Evolutionary conservation across 2,329 filamentous ascomycete genomes (phyloP).

Genomic region (Colletotrichum camelliae): DNA sequence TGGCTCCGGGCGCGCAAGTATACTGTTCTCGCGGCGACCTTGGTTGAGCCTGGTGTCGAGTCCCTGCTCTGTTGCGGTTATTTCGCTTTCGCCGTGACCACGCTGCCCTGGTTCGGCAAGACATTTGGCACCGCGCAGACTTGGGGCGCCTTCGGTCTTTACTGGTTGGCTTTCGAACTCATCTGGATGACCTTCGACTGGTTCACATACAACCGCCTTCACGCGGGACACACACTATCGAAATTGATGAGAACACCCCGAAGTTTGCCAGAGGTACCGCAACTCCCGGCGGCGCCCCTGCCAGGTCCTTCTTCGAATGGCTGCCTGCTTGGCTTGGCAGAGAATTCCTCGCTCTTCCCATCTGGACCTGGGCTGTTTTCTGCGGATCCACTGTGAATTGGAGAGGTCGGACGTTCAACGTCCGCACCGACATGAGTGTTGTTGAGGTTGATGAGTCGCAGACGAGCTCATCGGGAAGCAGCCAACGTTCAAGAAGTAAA

Average conservation of each 20-base stretch:
- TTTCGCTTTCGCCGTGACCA: constrained; percentile 79
- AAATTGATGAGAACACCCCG: constrained; percentile 75
- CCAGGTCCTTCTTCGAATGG: constrained; percentile 73
- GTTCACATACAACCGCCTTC: constrained; percentile 74
- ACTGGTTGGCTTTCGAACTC: constrained; percentile 71
- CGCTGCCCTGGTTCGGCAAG: constrained; percentile 66
- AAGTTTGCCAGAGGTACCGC: constrained; percentile 65
- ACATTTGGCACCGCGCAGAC: constrained; percentile 62
- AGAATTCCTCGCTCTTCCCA: constrained; percentile 81
- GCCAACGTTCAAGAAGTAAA: constrained; percentile 7
- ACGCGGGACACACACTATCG: constrained; percentile 73
- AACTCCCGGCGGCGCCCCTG: constrained; percentile 41
- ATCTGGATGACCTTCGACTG: constrained; percentile 81
- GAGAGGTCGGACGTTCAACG: constrained; percentile 83
- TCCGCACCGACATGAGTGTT: constrained; percentile 85
- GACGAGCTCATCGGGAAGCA: not conserved
- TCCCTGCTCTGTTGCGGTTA: constrained; percentile 83
- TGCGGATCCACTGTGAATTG: constrained; percentile 88
- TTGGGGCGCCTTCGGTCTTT: constrained; percentile 68
- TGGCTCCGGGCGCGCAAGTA: constrained; percentile 96
- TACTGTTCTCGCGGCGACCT: constrained; percentile 85
- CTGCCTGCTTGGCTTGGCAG: constrained; percentile 83
- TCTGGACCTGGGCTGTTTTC: constrained; percentile 90
- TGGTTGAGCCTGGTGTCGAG: constrained; percentile 93
- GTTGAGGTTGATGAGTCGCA: constrained; percentile 40